Evolutionary conservation across 768 basidiomycete genomes (phyloP).

Genomic region (Harrya chromipes): DNA sequence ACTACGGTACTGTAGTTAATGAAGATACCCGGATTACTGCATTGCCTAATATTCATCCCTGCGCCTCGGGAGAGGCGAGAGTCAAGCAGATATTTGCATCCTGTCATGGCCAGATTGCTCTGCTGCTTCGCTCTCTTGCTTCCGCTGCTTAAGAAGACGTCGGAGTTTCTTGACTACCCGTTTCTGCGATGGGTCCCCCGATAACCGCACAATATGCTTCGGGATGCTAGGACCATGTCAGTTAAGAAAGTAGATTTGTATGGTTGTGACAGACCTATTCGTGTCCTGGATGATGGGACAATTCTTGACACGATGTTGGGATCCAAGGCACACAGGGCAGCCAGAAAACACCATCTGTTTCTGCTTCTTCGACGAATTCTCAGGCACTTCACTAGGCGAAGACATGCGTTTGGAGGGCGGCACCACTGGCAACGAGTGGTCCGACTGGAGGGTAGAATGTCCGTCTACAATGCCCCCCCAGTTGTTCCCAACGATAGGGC

Average conservation of each 20-base stretch:
- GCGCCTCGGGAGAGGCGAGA: neutral
- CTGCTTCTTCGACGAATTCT: constrained; percentile 37
- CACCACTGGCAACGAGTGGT: constrained; percentile 1
- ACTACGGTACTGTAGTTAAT: constrained; percentile 8
- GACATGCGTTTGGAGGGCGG: constrained; percentile 37
- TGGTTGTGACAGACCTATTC: constrained; percentile 41
- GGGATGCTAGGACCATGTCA: constrained; percentile 36
- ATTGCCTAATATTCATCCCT: constrained; percentile 6
- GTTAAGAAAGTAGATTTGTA: neutral
- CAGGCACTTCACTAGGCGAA: constrained; percentile 28
- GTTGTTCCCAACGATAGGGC: neutral
- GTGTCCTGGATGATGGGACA: constrained; percentile 57
- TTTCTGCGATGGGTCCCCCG: constrained; percentile 36
- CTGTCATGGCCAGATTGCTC: neutral
- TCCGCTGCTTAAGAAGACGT: constrained; percentile 37
- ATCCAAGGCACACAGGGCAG: constrained; percentile 50
- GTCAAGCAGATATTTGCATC: constrained; percentile 5
- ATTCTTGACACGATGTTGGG: constrained; percentile 46
- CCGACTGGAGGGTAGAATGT: neutral
- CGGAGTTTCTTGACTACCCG: constrained; percentile 37
- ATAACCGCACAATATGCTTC: constrained; percentile 43
- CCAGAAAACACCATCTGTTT: constrained; percentile 21
- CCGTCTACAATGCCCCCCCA: neutral
- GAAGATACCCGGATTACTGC: constrained; percentile 14
- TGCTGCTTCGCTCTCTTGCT: constrained; percentile 14